These are phyloP conservation scores for Paxillus ammoniavirescens DNA, from an alignment of 768 basidiomycete genomes.

Conservation along the genomic window DNA sequence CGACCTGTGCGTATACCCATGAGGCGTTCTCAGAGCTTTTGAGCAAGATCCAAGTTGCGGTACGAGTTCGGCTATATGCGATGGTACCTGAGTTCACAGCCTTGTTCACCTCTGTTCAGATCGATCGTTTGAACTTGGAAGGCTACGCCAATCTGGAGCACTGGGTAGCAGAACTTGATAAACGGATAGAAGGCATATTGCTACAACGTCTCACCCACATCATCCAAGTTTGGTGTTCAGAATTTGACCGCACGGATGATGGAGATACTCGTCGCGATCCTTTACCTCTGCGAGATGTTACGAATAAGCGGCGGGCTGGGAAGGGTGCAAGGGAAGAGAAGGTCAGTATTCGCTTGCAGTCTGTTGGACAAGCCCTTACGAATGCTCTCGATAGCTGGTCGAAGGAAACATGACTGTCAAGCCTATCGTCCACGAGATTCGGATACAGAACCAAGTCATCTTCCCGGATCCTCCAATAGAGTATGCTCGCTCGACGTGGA, in stretches of 20 bases:
- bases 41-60: slow-evolving; percentile 78
- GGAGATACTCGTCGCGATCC: slow-evolving; percentile 57
- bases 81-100: not conserved
- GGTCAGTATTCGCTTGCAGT: slow-evolving; percentile 36
- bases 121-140: slow-evolving; percentile 92
- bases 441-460: slow-evolving; percentile 98
- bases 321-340: slow-evolving; percentile 80
- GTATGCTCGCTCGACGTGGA: slow-evolving; percentile 86
- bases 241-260: slow-evolving; percentile 80
- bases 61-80: slow-evolving; percentile 36
- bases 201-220: slow-evolving; percentile 72
- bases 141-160: slow-evolving; percentile 93
- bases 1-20: slow-evolving; percentile 79
- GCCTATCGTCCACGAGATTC: slow-evolving; percentile 91
- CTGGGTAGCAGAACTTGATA: slow-evolving; percentile 84
- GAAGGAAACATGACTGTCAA: slow-evolving; percentile 76
- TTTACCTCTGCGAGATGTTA: slow-evolving; percentile 48
- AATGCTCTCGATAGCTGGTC: slow-evolving; percentile 45
- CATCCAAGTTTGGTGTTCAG: slow-evolving; percentile 83
- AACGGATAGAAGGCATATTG: slow-evolving; percentile 80
- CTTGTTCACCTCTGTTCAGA: slow-evolving; percentile 43
- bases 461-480: slow-evolving; percentile 98
- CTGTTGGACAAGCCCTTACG: not conserved
- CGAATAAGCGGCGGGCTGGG: slow-evolving; percentile 65
- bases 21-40: slow-evolving; percentile 83